Conservation (phyloP, 2,329 filamentous ascomycete species). For the Apiospora saccharicola region DNA sequence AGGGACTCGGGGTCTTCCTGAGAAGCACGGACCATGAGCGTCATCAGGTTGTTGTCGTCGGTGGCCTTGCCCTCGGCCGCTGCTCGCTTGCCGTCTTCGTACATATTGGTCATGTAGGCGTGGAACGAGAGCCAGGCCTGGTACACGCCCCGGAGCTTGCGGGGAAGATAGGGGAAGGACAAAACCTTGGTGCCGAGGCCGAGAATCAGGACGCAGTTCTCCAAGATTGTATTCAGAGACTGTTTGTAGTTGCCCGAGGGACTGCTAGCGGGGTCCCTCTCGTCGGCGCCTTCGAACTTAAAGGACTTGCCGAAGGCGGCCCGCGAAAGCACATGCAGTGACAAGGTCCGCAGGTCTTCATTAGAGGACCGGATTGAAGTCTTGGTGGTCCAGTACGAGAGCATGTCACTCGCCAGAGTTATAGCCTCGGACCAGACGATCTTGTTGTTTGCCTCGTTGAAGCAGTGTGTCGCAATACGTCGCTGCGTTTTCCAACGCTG, state of each 20-base stretch:
- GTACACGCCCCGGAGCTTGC: constrained; percentile 26
- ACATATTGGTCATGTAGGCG: constrained; percentile 40
- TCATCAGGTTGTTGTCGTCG: constrained; percentile 27
- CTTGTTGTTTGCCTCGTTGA: constrained; percentile 29
- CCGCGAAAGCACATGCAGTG: constrained; percentile 28
- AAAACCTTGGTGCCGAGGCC: constrained; percentile 38
- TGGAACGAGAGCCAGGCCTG: constrained; percentile 38
- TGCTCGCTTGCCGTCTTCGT: constrained; percentile 41
- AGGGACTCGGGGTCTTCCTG: constrained; percentile 38
- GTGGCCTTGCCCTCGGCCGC: not conserved
- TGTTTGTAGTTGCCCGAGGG: constrained; percentile 2
- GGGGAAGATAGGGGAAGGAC: constrained; percentile 33
- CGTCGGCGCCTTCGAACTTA: constrained; percentile 29
- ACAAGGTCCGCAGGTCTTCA: constrained; percentile 28
- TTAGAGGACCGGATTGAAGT: not conserved
- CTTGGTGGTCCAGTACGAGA: constrained; percentile 28
- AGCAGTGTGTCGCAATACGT: constrained; percentile 24
- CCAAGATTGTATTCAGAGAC: constrained; percentile 40
- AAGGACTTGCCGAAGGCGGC: constrained; percentile 31
- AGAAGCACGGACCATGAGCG: constrained; percentile 33
- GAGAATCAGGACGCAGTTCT: constrained; percentile 43
- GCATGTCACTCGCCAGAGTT: constrained; percentile 25
- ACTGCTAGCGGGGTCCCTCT: constrained; percentile 4
- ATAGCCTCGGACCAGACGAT: constrained; percentile 30
- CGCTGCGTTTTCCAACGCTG: constrained; percentile 30